Conservation (phyloP, 495 filamentous ascomycete genomes). For the Pseudevernia furfuracea region DNA sequence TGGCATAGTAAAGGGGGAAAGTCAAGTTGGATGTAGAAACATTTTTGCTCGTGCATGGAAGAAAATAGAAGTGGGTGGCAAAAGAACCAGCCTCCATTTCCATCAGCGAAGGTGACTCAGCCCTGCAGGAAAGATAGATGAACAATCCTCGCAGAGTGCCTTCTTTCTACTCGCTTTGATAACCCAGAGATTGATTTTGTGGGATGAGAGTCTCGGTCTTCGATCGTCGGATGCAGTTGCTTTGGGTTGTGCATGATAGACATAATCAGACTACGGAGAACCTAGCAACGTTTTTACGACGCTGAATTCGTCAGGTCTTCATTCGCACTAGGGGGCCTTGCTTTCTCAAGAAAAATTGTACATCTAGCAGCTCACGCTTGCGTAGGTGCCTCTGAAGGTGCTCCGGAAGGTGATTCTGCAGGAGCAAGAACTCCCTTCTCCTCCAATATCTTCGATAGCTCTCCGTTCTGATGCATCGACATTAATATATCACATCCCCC, state of each 20-base stretch:
- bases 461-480: conserved; percentile 95
- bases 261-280: not conserved
- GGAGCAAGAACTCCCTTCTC: conserved; percentile 75
- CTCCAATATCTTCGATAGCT: conserved; percentile 82
- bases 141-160: not conserved
- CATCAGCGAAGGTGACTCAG: not conserved
- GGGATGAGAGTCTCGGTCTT: not conserved
- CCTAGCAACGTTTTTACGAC: not conserved
- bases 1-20: not conserved
- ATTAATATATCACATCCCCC: conserved; percentile 96
- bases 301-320: not conserved
- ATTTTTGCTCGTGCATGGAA: not conserved
- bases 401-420: conserved; percentile 29
- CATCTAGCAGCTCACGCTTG: not conserved
- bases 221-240: not conserved
- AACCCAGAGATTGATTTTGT: not conserved
- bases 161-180: not conserved
- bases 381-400: conserved; percentile 5
- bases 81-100: conserved; percentile 1
- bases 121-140: not conserved
- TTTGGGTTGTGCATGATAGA: not conserved
- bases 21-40: not conserved
- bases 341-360: not conserved
- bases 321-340: not conserved
- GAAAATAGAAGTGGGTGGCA: conserved; percentile 3